These are phyloP conservation scores for Mycosphaerella sp. DNA, from an alignment of 2,329 filamentous ascomycete species.

Conservation along the genomic window DNA sequence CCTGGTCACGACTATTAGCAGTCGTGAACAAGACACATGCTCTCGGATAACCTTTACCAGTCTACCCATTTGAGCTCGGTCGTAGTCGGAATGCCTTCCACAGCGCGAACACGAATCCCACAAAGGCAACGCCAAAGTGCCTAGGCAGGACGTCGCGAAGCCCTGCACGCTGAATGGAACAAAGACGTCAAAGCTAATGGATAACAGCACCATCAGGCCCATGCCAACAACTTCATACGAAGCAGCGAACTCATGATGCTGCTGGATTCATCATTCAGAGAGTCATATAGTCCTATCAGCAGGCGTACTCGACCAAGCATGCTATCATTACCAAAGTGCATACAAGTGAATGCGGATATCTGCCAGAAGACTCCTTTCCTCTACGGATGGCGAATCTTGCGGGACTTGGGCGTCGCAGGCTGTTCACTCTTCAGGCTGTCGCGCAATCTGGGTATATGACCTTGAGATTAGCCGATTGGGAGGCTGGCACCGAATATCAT, in stretches of 20 bases:
- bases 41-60: constrained; percentile 34
- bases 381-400: too few species aligned
- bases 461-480: too few species aligned
- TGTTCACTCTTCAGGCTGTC: too few species aligned
- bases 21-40: not conserved
- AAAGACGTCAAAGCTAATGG: constrained; percentile 13
- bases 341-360: too few species aligned
- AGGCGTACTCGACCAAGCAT: too few species aligned
- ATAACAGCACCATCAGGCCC: constrained; percentile 2
- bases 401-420: too few species aligned
- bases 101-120: constrained; percentile 45
- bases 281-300: too few species aligned
- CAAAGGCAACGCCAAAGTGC: constrained; percentile 10
- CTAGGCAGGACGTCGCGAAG: constrained; percentile 10
- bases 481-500: too few species aligned
- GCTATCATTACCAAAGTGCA: too few species aligned
- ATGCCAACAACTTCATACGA: constrained; percentile 1
- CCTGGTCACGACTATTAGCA: not conserved
- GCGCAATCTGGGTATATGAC: too few species aligned
- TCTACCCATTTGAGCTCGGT: constrained; percentile 43
- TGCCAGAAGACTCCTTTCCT: too few species aligned
- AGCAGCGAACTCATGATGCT: too few species aligned
- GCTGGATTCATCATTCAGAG: not conserved
- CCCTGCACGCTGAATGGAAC: constrained; percentile 3
- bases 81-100: constrained; percentile 51